Conservation (phyloP, 2,329 filamentous ascomycete genomes). For the Aureobasidium subglaciale region DNA sequence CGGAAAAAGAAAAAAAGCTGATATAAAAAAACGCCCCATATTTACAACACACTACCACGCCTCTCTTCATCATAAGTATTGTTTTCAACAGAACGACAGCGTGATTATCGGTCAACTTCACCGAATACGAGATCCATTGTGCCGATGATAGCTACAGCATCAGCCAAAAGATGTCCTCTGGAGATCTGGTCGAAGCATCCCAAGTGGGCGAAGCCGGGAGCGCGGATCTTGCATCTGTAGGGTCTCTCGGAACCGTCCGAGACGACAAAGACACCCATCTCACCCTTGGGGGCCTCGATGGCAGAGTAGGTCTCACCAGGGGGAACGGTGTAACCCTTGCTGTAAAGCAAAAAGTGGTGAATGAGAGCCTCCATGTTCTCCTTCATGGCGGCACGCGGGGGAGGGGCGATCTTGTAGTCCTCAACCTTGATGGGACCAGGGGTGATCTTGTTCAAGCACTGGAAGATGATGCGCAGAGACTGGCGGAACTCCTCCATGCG, state of each 20-base stretch:
- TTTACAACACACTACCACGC: conserved; percentile 1
- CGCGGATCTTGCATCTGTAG: conserved; percentile 95
- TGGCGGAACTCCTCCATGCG: conserved; percentile 99
- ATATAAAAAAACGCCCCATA: conserved; percentile 11
- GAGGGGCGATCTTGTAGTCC: conserved; percentile 97
- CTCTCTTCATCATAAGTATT: neutral
- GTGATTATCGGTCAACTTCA: conserved; percentile 34
- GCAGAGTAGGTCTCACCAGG: conserved; percentile 97
- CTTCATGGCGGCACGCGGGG: conserved; percentile 97
- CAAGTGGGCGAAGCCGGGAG: conserved; percentile 93
- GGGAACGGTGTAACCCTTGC: conserved; percentile 94
- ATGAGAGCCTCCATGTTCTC: conserved; percentile 99
- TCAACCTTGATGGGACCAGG: conserved; percentile 88
- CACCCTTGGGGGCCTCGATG: conserved; percentile 99
- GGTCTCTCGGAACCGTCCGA: conserved; percentile 94
- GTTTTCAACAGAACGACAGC: neutral
- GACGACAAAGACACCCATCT: conserved; percentile 97
- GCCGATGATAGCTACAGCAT: conserved; percentile 90
- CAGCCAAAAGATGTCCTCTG: conserved; percentile 86
- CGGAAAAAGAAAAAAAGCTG: neutral
- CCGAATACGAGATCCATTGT: conserved; percentile 67
- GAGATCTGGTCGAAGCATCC: conserved; percentile 89
- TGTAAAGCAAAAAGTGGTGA: conserved; percentile 97
- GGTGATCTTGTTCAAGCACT: conserved; percentile 99
- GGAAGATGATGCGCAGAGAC: conserved; percentile 94